phyloP scores from a whole-genome alignment of 1,139 yeast species.

The Debaryomyces psychrophilus region DNA sequence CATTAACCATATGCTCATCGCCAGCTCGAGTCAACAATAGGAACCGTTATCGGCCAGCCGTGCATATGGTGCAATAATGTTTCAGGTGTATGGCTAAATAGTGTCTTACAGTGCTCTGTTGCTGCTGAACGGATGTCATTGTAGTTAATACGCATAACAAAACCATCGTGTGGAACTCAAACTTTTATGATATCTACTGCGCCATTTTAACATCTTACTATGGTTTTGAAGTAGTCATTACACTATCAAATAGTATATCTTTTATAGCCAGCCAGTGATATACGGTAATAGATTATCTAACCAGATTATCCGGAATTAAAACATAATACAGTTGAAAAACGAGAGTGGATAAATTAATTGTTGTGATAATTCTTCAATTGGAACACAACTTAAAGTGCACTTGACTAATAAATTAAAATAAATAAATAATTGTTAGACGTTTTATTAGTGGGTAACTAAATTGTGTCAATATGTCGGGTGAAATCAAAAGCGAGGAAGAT shows the following conservation, averaged over 20 bases:
- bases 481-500: conserved; percentile 25
- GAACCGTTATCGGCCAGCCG: conserved; percentile 3
- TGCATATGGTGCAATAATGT: neutral
- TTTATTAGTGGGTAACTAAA: neutral
- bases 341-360: neutral
- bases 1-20: neutral
- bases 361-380: neutral
- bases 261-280: neutral
- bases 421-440: neutral
- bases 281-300: neutral
- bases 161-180: neutral
- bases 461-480: conserved; percentile 4
- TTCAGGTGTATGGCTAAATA: neutral
- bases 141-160: neutral
- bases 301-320: neutral
- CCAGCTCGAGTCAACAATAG: neutral
- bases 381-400: neutral
- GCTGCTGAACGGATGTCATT: conserved; percentile 2
- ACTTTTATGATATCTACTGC: conserved; percentile 4
- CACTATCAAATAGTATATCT: neutral
- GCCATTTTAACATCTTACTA: conserved; percentile 2
- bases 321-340: neutral
- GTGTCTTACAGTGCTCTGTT: neutral
- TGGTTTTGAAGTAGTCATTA: neutral
- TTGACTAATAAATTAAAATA: neutral